Percentiles rank a stretch among this genome's conserved stretches.
phyloP scores from a whole-genome alignment of 2,329 filamentous ascomycete species.

The Kalmusia sp. region DNA sequence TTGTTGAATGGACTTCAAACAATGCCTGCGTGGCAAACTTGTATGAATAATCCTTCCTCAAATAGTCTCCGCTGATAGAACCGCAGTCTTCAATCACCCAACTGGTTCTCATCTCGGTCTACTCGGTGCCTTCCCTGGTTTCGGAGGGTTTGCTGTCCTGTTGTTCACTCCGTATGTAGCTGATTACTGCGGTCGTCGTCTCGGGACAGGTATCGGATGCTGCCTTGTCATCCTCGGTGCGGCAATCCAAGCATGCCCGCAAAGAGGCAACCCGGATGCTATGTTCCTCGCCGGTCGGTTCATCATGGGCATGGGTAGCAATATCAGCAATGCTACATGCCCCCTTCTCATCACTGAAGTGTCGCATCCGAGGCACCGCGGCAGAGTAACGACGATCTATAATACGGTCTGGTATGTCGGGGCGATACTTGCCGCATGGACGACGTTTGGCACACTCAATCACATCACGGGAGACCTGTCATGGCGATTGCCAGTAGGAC shows the following conservation, averaged over 20 bases:
- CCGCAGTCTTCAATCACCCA: conserved; percentile 52
- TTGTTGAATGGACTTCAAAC: conserved; percentile 27
- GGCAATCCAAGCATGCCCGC: conserved; percentile 55
- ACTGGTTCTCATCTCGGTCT: conserved; percentile 55
- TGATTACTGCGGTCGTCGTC: conserved; percentile 53
- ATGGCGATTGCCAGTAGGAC: conserved; percentile 68
- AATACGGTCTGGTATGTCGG: conserved; percentile 47
- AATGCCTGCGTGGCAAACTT: conserved; percentile 26
- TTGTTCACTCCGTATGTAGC: conserved; percentile 46
- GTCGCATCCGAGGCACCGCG: conserved; percentile 65
- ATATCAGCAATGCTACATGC: conserved; percentile 60
- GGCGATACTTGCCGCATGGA: conserved; percentile 28
- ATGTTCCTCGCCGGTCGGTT: conserved; percentile 56
- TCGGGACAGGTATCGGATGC: conserved; percentile 62
- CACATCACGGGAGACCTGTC: conserved; percentile 18
- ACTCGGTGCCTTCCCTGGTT: conserved; percentile 54
- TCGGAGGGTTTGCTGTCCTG: conserved; percentile 56
- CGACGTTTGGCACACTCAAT: conserved; percentile 23
- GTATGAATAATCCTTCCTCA: conserved; percentile 7
- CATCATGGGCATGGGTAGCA: conserved; percentile 54
- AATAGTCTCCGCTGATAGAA: neutral
- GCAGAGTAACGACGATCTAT: conserved; percentile 63
- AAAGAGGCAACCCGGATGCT: conserved; percentile 47
- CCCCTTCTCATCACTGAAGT: conserved; percentile 65
- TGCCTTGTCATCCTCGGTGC: conserved; percentile 58